These are phyloP conservation scores for Beauveria medogensis DNA, from an alignment of 2,329 filamentous ascomycete genomes.

Conservation along the genomic window DNA sequence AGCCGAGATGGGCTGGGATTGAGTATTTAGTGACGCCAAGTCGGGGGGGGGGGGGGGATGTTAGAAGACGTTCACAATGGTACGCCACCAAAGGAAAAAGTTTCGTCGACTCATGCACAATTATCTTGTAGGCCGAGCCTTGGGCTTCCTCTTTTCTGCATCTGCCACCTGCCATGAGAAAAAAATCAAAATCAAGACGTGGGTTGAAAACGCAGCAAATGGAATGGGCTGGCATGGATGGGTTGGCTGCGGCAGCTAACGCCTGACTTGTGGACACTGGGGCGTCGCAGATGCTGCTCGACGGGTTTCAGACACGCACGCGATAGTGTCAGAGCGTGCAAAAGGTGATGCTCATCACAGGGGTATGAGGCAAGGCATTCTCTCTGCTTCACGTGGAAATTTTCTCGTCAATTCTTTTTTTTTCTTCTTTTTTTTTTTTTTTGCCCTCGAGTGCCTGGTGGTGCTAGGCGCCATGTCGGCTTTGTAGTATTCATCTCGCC, in stretches of 20 bases:
- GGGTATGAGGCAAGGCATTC: not conserved
- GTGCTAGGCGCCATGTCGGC: too few relatives aligned
- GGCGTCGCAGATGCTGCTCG: slow-evolving; percentile 5
- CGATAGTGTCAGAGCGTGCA: not conserved
- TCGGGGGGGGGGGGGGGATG: too few relatives aligned
- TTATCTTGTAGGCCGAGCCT: too few relatives aligned
- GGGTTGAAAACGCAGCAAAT: too few relatives aligned
- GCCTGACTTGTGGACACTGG: not conserved
- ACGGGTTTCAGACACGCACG: not conserved
- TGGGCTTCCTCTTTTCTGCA: not conserved
- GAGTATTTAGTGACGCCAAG: not conserved
- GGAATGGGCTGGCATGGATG: not conserved
- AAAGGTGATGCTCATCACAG: not conserved
- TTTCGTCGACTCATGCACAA: too few relatives aligned
- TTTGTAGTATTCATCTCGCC: too few relatives aligned
- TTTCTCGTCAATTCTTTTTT: not conserved
- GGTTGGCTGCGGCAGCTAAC: not conserved
- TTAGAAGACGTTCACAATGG: too few relatives aligned
- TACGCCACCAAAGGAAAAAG: too few relatives aligned
- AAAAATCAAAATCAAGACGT: not conserved
- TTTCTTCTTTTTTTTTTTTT: not conserved
- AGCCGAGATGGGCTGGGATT: not conserved
- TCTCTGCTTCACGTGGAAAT: not conserved
- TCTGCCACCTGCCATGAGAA: not conserved
- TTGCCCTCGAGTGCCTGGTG: not conserved